phyloP scores from a whole-genome alignment of 345 rosid species.

The Eutrema heterophyllum region DNA sequence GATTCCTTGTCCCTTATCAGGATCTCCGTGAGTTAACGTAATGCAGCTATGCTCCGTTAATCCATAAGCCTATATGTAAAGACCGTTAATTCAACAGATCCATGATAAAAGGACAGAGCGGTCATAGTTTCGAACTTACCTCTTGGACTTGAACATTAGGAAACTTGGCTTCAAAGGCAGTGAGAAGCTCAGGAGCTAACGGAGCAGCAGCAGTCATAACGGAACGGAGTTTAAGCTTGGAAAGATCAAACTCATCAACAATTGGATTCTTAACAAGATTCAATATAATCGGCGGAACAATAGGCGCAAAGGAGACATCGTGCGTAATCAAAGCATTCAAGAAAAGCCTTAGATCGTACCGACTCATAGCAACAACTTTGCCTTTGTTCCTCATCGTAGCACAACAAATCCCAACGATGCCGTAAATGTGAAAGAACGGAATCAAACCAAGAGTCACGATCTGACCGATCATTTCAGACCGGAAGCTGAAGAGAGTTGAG shows the following conservation, averaged over 20 bases:
- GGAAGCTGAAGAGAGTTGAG: slow-evolving; percentile 71
- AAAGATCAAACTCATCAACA: slow-evolving; percentile 78
- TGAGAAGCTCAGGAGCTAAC: slow-evolving; percentile 70
- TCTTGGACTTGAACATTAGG: slow-evolving; percentile 87
- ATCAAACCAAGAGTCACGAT: slow-evolving; percentile 56
- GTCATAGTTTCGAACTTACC: slow-evolving; percentile 31
- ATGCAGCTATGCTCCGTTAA: slow-evolving; percentile 98
- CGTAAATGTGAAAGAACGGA: slow-evolving; percentile 91
- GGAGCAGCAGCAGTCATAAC: slow-evolving; percentile 95
- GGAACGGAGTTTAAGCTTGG: slow-evolving; percentile 68
- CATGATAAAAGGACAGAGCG: not conserved
- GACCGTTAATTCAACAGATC: not conserved
- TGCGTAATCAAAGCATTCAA: slow-evolving; percentile 62
- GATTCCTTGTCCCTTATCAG: slow-evolving; percentile 37
- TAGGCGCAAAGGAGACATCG: slow-evolving; percentile 82
- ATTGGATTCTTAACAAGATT: slow-evolving; percentile 76
- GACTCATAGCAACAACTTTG: slow-evolving; percentile 72
- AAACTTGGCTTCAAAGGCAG: slow-evolving; percentile 64
- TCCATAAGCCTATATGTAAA: slow-evolving; percentile 66
- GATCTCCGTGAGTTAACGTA: slow-evolving; percentile 77
- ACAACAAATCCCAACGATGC: slow-evolving; percentile 82
- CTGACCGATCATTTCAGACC: slow-evolving; percentile 66
- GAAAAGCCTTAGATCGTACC: slow-evolving; percentile 73
- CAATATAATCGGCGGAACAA: slow-evolving; percentile 84
- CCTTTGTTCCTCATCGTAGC: slow-evolving; percentile 87